phyloP scores from a whole-genome alignment of 768 basidiomycete genomes.

The Termitomyces eurrhizus region DNA sequence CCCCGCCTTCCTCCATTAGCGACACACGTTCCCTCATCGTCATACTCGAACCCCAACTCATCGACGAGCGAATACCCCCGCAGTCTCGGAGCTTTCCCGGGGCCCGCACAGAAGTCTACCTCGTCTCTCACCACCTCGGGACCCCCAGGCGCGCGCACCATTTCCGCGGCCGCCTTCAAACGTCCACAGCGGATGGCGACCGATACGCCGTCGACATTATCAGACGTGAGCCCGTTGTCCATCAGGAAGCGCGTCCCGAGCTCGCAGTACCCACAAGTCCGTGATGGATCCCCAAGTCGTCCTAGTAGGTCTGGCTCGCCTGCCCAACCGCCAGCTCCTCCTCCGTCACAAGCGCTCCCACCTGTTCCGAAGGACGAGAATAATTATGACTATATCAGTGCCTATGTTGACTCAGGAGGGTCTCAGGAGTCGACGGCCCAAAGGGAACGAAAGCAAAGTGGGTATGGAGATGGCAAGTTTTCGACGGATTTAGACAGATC shows the following conservation, averaged over 20 bases:
- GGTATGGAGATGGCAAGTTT: slow-evolving; percentile 41
- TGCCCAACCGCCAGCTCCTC: slow-evolving; percentile 14
- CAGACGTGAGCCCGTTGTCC: slow-evolving; percentile 44
- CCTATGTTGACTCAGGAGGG: slow-evolving; percentile 36
- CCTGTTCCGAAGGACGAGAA: slow-evolving; percentile 31
- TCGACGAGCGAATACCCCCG: slow-evolving; percentile 34
- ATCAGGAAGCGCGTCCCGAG: slow-evolving; percentile 47
- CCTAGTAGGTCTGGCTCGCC: slow-evolving; percentile 12
- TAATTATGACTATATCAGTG: slow-evolving; percentile 57
- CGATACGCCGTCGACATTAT: slow-evolving; percentile 22
- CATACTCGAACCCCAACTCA: slow-evolving; percentile 27
- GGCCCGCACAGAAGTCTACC: slow-evolving; percentile 14
- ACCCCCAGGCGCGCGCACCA: slow-evolving; percentile 48
- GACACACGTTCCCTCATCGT: slow-evolving; percentile 10
- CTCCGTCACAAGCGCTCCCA: slow-evolving; percentile 10
- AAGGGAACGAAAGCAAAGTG: slow-evolving; percentile 8
- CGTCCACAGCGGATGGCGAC: slow-evolving; percentile 38
- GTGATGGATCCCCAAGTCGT: slow-evolving; percentile 17
- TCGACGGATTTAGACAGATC: slow-evolving; percentile 40
- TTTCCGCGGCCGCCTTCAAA: slow-evolving; percentile 74
- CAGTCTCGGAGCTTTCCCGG: slow-evolving; percentile 17
- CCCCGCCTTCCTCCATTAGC: slow-evolving; percentile 10
- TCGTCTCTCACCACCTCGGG: slow-evolving; percentile 15
- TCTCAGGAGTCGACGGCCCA: neutral
- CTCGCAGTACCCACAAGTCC: slow-evolving; percentile 34